Evolutionary conservation across 2,329 filamentous ascomycete genomes (phyloP).

Genomic region (Plenodomus tracheiphilus): DNA sequence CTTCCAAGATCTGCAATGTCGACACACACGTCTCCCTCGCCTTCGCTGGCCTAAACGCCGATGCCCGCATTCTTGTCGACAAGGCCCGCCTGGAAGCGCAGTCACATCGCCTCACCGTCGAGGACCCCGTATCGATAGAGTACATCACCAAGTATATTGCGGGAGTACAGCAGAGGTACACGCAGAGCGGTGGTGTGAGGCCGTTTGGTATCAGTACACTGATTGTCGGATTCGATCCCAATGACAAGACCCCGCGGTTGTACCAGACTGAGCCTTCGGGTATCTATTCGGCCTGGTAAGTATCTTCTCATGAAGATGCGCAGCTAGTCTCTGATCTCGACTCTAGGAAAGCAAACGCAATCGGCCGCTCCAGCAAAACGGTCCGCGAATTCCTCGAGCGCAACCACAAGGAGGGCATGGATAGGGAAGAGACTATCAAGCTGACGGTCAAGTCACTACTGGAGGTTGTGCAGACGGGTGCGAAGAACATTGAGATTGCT

Average conservation of each 20-base stretch:
- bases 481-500: constrained; percentile 99
- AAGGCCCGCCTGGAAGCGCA: constrained; percentile 97
- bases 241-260: constrained; percentile 82
- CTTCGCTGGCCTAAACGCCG: constrained; percentile 95
- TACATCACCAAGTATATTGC: constrained; percentile 99
- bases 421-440: constrained; percentile 92
- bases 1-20: constrained; percentile 95
- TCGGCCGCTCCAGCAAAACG: constrained; percentile 97
- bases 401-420: constrained; percentile 98
- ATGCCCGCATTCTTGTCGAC: constrained; percentile 96
- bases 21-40: constrained; percentile 96
- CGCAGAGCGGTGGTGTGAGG: constrained; percentile 94
- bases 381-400: constrained; percentile 98
- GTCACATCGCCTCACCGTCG: constrained; percentile 93
- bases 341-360: constrained; percentile 95
- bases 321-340: constrained; percentile 12
- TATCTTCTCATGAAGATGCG: not conserved
- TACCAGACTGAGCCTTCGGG: constrained; percentile 99
- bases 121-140: constrained; percentile 96
- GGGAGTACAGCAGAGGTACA: constrained; percentile 97
- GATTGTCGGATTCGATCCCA: constrained; percentile 97
- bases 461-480: constrained; percentile 97
- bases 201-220: constrained; percentile 99
- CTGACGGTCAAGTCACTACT: constrained; percentile 97
- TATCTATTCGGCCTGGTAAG: constrained; percentile 98